Conservation (phyloP, 192 early-diverging fungal species). For the Backusella mclennaniae region DNA sequence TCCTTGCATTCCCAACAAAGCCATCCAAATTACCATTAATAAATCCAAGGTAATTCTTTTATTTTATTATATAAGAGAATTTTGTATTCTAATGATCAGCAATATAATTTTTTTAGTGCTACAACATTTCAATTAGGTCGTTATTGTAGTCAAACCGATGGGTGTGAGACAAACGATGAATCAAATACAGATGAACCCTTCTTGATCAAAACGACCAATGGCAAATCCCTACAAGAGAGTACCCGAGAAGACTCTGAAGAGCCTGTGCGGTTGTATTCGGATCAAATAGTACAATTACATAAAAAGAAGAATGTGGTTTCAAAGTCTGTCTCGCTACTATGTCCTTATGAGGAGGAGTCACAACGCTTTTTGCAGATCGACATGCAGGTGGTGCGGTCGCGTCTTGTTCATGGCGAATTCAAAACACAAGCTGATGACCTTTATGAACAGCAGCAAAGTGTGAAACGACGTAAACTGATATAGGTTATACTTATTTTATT, state of each 20-base stretch:
- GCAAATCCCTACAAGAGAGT: neutral
- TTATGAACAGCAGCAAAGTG: neutral
- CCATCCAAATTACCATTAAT: constrained; percentile 21
- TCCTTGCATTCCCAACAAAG: constrained; percentile 65
- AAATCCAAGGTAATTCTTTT: neutral
- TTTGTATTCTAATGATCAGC: neutral
- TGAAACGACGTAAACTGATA: neutral
- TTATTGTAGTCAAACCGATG: constrained; percentile 4
- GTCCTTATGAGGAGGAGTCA: neutral
- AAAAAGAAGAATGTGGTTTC: neutral
- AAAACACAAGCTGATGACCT: neutral
- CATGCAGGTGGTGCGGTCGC: constrained; percentile 6
- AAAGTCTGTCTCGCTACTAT: neutral
- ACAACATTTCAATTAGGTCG: neutral
- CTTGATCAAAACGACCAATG: neutral
- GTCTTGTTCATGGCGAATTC: constrained; percentile 4
- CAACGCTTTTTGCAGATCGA: constrained; percentile 6
- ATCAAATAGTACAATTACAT: neutral
- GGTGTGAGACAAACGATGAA: neutral
- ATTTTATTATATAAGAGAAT: neutral
- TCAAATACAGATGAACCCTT: neutral
- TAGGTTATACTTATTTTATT: neutral
- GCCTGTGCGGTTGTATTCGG: neutral
- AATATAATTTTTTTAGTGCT: neutral
- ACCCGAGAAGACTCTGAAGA: neutral